Evolutionary conservation across 2,329 filamentous ascomycete genomes (phyloP), one percentile per base, ranked within the genome.

Genomic region (Pleoardoris graminearum): DNA sequence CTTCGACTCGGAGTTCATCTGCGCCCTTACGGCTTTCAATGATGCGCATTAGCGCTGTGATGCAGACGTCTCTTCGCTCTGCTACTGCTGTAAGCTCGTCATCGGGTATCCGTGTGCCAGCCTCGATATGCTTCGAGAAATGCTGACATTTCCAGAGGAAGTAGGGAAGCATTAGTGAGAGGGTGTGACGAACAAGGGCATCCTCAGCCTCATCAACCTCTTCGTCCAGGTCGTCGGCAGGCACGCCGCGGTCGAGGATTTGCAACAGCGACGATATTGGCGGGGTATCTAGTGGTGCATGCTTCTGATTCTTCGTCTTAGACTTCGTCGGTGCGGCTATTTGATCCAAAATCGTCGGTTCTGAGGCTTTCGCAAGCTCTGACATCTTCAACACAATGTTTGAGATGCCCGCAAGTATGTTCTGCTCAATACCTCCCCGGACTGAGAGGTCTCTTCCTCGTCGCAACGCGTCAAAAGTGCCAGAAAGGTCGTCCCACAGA

Each of bases 71-170:
- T 41, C 82, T 78, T 49, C 80, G 77, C 37, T 71, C 69, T 10
- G 77, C 76, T 5, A 81, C 76, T 19, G 81, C 74, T 60, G 88
- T 84, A 25, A 91, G 76, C 7, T 85, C 82, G 6, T 77, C 72
- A 44, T 84, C 79, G 1, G 84, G 66, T 49, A 90, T 80, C 3
- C 78, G 54, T 6, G 66, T 70, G 10, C 62, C 66, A 12, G 65
- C 55, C 44, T 66, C 79, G 38, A 78, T 63, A 14, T 68, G 59
- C 4, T 60, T 59, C n/a, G 69, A 65, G 42, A 75, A 68, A 35
- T 80, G 78, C 48, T 85, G 83, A 19, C 88, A 82, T 69, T 94
- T 93, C 94, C 94, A 99, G 85, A 96, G 90, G 69, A 97, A 96
- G 76, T 97, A 97, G 75, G 95, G 91, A 41, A 91, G 81, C 45